A percentile compares a stretch with the other conserved stretches of the same genome.
These are phyloP conservation scores for Marasmius sp. DNA, from an alignment of 1,284 basidiomycete genomes.

Conservation along the genomic window DNA sequence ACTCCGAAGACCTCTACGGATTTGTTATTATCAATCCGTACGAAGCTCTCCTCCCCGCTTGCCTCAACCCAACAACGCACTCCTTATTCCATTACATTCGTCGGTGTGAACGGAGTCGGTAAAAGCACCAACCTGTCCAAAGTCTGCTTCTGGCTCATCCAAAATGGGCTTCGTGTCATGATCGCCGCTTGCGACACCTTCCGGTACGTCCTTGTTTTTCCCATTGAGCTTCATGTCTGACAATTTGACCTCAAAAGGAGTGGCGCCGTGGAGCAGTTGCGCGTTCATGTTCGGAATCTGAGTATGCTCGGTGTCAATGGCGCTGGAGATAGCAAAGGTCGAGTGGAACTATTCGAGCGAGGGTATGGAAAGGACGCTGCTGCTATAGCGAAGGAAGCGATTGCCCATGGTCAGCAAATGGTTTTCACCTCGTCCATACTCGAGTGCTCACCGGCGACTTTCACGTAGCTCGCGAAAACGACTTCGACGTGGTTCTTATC, in stretches of 20 bases:
- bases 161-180: conserved; percentile 90
- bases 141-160: conserved; percentile 98
- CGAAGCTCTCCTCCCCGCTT: conserved; percentile 69
- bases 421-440: background rate
- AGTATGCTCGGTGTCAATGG: conserved; percentile 81
- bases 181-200: conserved; percentile 99
- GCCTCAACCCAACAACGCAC: conserved; percentile 72
- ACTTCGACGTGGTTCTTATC: conserved; percentile 93
- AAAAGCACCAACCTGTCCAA: conserved; percentile 99
- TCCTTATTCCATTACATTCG: conserved; percentile 94
- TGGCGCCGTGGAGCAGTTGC: conserved; percentile 96
- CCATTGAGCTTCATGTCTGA: background rate
- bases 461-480: conserved; percentile 71
- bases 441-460: background rate
- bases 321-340: conserved; percentile 65
- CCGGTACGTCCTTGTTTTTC: conserved; percentile 46
- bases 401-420: conserved; percentile 69
- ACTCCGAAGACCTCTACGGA: conserved; percentile 98
- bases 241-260: conserved; percentile 49
- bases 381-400: conserved; percentile 94
- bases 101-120: conserved; percentile 99
- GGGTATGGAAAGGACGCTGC: conserved; percentile 99
- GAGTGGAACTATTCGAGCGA: conserved; percentile 92
- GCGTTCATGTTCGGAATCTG: conserved; percentile 95
- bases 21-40: conserved; percentile 79